These are phyloP conservation scores for Glycine latifolia DNA, from an alignment of 306 rosid genomes.

Conservation along the genomic window DNA sequence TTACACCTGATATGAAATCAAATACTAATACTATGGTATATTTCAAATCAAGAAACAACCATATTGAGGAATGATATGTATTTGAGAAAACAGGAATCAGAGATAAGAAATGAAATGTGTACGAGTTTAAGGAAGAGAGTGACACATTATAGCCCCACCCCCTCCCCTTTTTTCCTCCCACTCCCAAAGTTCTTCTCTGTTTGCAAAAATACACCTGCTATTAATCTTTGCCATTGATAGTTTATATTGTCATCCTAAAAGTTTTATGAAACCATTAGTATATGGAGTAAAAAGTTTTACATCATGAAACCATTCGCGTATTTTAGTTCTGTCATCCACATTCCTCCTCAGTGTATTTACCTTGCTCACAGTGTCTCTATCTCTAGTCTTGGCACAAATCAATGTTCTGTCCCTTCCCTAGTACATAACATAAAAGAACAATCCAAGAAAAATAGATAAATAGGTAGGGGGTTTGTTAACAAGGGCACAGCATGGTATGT, in stretches of 20 bases:
- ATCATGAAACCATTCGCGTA: neutral
- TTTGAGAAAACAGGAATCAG: neutral
- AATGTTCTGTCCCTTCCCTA: neutral
- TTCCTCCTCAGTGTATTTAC: slow-evolving; percentile 28
- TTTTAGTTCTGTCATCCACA: slow-evolving; percentile 1
- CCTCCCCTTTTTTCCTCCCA: neutral
- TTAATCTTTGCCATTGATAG: neutral
- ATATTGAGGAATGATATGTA: neutral
- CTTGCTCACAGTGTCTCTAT: neutral
- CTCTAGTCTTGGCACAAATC: slow-evolving; percentile 9
- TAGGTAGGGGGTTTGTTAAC: neutral
- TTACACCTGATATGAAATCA: no score
- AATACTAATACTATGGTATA: neutral
- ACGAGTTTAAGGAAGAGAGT: neutral
- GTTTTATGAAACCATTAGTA: neutral
- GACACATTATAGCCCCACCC: neutral
- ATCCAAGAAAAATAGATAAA: slow-evolving; percentile 13
- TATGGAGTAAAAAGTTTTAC: slow-evolving; percentile 9
- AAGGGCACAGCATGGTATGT: neutral
- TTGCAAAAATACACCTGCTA: neutral
- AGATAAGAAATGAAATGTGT: slow-evolving; percentile 27
- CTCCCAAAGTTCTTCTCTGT: slow-evolving; percentile 5
- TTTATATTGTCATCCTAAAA: slow-evolving; percentile 1
- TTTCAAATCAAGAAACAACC: slow-evolving; percentile 18
- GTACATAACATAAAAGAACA: neutral